These are phyloP conservation scores for Scutellospora calospora DNA, from an alignment of 371 early-diverging fungal genomes.

Conservation along the genomic window DNA sequence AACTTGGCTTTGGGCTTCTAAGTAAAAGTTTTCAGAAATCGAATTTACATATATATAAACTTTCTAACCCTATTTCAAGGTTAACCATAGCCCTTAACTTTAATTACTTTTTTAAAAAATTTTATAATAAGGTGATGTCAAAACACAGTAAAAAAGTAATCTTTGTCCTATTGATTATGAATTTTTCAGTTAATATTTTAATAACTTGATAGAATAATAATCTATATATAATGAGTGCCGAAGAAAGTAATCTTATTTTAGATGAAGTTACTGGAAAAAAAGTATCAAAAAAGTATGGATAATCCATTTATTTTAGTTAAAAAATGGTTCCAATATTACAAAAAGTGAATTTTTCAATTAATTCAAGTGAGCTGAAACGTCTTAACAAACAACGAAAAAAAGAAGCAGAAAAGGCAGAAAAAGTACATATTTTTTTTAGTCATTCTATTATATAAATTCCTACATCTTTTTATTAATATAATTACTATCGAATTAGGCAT, in stretches of 20 bases:
- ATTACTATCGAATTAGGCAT: conserved; percentile 50
- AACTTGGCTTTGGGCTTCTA: too few species aligned
- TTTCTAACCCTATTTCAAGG: too few species aligned
- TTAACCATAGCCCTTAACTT: too few species aligned
- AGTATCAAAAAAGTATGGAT: conserved; percentile 91
- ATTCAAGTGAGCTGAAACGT: conserved; percentile 89
- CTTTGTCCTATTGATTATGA: neutral
- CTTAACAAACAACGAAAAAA: conserved; percentile 88
- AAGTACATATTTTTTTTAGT: conserved; percentile 48
- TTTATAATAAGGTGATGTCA: too few species aligned
- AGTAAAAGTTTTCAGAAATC: too few species aligned
- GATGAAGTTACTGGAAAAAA: conserved; percentile 95
- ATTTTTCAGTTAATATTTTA: neutral
- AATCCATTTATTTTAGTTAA: neutral
- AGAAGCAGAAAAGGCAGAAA: conserved; percentile 73
- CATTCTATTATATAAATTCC: neutral
- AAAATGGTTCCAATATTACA: neutral
- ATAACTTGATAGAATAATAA: neutral
- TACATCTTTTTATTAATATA: neutral
- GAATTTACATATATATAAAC: too few species aligned
- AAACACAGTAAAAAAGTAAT: too few species aligned
- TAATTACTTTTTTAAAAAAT: too few species aligned
- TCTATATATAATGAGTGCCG: conserved; percentile 19
- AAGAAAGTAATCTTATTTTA: conserved; percentile 74
- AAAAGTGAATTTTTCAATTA: neutral